These are phyloP conservation scores for Neospora caninum DNA, from an alignment of 169 alveolate genomes.

Conservation along the genomic window DNA sequence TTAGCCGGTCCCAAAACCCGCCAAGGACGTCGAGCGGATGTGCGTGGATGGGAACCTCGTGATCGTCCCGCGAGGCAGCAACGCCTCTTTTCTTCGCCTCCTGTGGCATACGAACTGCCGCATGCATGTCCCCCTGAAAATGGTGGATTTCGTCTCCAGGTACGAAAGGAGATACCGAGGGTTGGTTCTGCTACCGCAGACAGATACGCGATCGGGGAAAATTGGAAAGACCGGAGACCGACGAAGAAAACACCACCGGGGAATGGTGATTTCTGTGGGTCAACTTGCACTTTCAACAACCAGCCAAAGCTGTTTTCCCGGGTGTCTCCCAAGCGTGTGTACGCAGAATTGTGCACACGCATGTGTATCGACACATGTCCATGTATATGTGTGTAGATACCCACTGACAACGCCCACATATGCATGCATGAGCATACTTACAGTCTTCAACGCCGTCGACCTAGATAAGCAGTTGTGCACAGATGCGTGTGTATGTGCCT, in stretches of 20 bases:
- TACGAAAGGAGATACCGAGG: not conserved
- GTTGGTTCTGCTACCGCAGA: not conserved
- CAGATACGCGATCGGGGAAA: not conserved
- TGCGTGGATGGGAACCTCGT: conserved; percentile 58
- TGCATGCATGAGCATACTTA: too few species aligned
- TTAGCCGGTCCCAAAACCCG: conserved; percentile 50
- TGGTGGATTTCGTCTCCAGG: conserved; percentile 64
- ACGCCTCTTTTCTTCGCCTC: conserved; percentile 38
- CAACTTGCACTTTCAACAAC: too few species aligned
- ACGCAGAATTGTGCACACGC: too few species aligned
- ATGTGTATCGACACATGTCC: not conserved
- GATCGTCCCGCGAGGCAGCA: conserved; percentile 46
- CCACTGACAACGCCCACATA: too few species aligned
- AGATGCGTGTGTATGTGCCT: too few species aligned
- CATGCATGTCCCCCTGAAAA: conserved; percentile 62
- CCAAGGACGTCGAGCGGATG: conserved; percentile 58
- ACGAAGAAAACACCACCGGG: not conserved
- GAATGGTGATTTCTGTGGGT: not conserved
- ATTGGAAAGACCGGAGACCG: not conserved
- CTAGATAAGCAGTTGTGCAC: too few species aligned
- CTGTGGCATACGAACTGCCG: conserved; percentile 67
- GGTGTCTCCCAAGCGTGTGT: too few species aligned
- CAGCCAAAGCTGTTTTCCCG: too few species aligned
- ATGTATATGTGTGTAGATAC: too few species aligned
- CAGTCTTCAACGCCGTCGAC: too few species aligned